Percentiles rank a stretch among this genome's conserved stretches.
phyloP scores from a whole-genome alignment of 805 yeast species.

The Ogataea thermomethanolica region DNA sequence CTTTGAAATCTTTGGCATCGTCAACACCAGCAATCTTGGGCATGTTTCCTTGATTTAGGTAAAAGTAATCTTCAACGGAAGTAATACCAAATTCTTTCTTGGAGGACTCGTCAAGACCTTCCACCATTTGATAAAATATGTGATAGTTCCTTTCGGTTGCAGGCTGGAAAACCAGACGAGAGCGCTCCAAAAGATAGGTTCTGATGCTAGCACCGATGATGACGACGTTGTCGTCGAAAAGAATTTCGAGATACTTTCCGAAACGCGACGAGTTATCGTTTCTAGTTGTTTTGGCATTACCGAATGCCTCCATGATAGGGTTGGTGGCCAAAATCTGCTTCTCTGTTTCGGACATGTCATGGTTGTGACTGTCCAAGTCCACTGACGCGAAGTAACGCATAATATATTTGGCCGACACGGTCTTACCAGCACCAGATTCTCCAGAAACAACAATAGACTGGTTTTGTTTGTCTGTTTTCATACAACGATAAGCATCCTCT shows the following conservation, averaged over 20 bases:
- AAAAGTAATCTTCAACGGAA: constrained; percentile 65
- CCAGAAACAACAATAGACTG: constrained; percentile 97
- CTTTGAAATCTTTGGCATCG: constrained; percentile 73
- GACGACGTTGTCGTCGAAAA: constrained; percentile 68
- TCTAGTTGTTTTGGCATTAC: constrained; percentile 96
- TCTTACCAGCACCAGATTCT: constrained; percentile 98
- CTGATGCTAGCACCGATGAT: constrained; percentile 94
- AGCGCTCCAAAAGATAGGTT: constrained; percentile 88
- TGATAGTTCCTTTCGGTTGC: constrained; percentile 89
- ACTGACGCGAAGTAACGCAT: constrained; percentile 98
- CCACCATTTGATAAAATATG: constrained; percentile 84
- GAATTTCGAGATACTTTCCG: constrained; percentile 91
- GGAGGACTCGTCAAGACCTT: constrained; percentile 60
- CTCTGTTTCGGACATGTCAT: constrained; percentile 86
- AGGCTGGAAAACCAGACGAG: constrained; percentile 93
- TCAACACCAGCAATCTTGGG: constrained; percentile 71
- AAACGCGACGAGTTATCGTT: constrained; percentile 97
- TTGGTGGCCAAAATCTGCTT: constrained; percentile 93
- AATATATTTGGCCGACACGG: constrained; percentile 93
- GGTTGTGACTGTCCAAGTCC: constrained; percentile 47
- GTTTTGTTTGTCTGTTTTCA: constrained; percentile 80
- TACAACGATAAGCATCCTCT: constrained; percentile 93
- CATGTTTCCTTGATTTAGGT: constrained; percentile 85
- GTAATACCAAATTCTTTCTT: constrained; percentile 59
- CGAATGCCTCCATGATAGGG: constrained; percentile 97